Evolutionary conservation across 768 basidiomycete genomes (phyloP).

Genomic region (Tricholoma saponaceum): DNA sequence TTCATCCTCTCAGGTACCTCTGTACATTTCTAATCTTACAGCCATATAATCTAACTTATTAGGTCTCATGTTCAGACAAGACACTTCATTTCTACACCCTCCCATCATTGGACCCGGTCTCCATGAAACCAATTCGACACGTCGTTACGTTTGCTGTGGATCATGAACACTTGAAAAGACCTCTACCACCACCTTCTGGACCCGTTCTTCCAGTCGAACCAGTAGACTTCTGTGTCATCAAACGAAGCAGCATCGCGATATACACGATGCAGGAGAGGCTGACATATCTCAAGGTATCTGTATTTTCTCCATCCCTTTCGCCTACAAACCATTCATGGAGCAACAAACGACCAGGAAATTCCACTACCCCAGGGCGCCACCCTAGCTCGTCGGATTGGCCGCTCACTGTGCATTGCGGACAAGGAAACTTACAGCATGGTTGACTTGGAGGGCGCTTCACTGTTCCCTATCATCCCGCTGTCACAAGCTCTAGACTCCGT

Average conservation of each 20-base stretch:
- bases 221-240: slow-evolving; percentile 71
- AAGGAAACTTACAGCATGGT: slow-evolving; percentile 71
- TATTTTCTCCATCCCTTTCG: background rate
- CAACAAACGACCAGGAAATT: slow-evolving; percentile 50
- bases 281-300: slow-evolving; percentile 51
- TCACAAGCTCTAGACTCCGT: slow-evolving; percentile 55
- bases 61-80: slow-evolving; percentile 35
- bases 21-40: slow-evolving; percentile 10
- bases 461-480: slow-evolving; percentile 74
- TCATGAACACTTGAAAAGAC: slow-evolving; percentile 60
- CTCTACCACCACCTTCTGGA: slow-evolving; percentile 37
- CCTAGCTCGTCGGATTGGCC: slow-evolving; percentile 59
- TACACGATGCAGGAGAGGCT: slow-evolving; percentile 65
- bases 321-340: background rate
- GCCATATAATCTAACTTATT: slow-evolving; percentile 9
- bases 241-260: slow-evolving; percentile 58
- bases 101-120: slow-evolving; percentile 74
- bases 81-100: slow-evolving; percentile 77
- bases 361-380: slow-evolving; percentile 57
- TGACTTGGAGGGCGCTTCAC: slow-evolving; percentile 66
- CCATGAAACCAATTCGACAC: slow-evolving; percentile 78
- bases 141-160: slow-evolving; percentile 82
- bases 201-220: slow-evolving; percentile 38
- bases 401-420: slow-evolving; percentile 72
- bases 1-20: slow-evolving; percentile 71